Percentiles rank a stretch among this genome's conserved stretches.
Conservation (phyloP, 2,329 filamentous ascomycete species). For the Aspergillus glaucus region DNA sequence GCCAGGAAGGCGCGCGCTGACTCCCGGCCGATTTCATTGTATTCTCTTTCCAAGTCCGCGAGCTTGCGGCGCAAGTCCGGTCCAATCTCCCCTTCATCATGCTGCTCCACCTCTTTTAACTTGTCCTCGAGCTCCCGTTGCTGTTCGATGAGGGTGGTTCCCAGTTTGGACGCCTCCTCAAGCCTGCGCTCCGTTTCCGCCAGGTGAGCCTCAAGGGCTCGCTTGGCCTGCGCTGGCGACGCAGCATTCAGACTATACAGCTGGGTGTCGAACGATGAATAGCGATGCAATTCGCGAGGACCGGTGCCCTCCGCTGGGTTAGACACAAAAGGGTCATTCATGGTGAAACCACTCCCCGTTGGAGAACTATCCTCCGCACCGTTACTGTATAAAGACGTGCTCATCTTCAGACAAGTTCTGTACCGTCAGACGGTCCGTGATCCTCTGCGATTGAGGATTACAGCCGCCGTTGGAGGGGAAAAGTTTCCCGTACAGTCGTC, state of each 20-base stretch:
- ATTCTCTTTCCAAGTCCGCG: constrained; percentile 84
- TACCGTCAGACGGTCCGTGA: constrained; percentile 8
- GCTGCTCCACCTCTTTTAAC: constrained; percentile 74
- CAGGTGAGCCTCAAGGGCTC: constrained; percentile 83
- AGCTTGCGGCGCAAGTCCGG: constrained; percentile 78
- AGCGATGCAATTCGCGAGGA: constrained; percentile 55
- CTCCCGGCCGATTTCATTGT: constrained; percentile 86
- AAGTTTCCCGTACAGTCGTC: constrained; percentile 13
- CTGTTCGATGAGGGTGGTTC: constrained; percentile 80
- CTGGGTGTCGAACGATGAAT: constrained; percentile 75
- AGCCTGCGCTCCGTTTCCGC: constrained; percentile 87
- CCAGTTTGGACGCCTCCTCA: constrained; percentile 83
- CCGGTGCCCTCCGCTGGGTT: constrained; percentile 37
- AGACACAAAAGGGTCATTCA: constrained; percentile 55
- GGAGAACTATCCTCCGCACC: constrained; percentile 6
- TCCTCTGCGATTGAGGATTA: constrained; percentile 16
- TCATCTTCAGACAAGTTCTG: not conserved
- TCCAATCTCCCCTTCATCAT: constrained; percentile 70
- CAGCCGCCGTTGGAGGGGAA: constrained; percentile 14
- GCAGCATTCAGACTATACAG: constrained; percentile 72
- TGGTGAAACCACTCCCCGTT: constrained; percentile 17
- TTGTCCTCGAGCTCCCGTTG: constrained; percentile 75
- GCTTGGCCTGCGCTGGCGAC: constrained; percentile 80
- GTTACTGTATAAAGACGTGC: constrained; percentile 6
- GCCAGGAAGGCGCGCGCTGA: constrained; percentile 81